Evolutionary conservation across 352 stramenopile species (phyloP).

Genomic region (Globisporangium rhizosaccharum): DNA sequence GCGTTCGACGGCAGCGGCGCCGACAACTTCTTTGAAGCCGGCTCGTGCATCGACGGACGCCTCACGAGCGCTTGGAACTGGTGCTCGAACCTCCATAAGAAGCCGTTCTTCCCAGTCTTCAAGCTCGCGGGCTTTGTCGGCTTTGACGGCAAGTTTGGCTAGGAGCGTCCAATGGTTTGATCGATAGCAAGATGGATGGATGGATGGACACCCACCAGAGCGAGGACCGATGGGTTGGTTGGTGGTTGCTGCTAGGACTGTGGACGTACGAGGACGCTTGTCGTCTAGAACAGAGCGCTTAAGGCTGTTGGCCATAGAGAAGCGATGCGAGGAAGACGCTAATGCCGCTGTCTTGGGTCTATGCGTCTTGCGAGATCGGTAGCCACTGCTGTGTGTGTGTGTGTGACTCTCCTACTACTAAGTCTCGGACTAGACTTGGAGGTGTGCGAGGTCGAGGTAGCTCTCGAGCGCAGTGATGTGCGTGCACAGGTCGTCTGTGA

Average conservation of each 20-base stretch:
- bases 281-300: too few species aligned
- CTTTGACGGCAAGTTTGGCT: conserved; percentile 96
- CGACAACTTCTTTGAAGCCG: conserved; percentile 95
- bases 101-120: conserved; percentile 95
- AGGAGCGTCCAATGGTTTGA: conserved; percentile 4
- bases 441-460: conserved; percentile 45
- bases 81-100: conserved; percentile 93
- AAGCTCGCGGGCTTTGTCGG: conserved; percentile 95
- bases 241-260: too few species aligned
- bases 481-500: conserved; percentile 59
- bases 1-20: conserved; percentile 94
- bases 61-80: conserved; percentile 98
- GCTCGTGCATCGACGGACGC: conserved; percentile 94
- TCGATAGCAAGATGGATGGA: neutral
- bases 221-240: too few species aligned
- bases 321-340: too few species aligned
- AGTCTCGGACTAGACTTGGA: conserved; percentile 29
- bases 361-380: too few species aligned
- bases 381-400: too few species aligned
- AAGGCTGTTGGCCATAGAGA: too few species aligned
- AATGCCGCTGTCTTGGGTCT: too few species aligned
- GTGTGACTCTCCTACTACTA: too few species aligned
- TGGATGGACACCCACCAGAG: too few species aligned
- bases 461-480: conserved; percentile 57
- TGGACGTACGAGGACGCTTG: too few species aligned